Conservation (phyloP, 768 basidiomycete species). For the Phylloporus scabripes region DNA sequence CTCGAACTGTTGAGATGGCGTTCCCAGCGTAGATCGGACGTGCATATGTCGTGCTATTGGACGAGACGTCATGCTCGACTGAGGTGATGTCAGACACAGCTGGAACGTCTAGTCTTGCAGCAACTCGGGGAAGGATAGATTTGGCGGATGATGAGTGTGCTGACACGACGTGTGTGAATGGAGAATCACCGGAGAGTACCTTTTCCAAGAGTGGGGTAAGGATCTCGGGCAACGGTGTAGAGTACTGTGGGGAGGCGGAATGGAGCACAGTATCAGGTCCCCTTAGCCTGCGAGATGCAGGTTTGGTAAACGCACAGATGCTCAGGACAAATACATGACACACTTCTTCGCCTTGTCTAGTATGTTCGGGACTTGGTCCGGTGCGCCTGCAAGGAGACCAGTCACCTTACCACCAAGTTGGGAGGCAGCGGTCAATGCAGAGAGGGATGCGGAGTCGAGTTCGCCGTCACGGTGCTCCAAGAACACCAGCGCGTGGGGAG, state of each 20-base stretch:
- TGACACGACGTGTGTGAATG: conserved; percentile 88
- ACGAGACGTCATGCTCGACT: conserved; percentile 63
- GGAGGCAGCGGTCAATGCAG: conserved; percentile 86
- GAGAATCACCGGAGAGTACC: conserved; percentile 53
- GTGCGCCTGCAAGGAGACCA: conserved; percentile 64
- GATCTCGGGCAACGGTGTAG: conserved; percentile 65
- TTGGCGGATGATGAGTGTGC: conserved; percentile 91
- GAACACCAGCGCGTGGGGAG: conserved; percentile 79
- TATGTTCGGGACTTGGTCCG: conserved; percentile 58
- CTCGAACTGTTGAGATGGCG: conserved; percentile 88
- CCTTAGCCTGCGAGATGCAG: conserved; percentile 44
- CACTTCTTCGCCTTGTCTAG: conserved; percentile 81
- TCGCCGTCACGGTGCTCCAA: conserved; percentile 81
- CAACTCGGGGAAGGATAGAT: conserved; percentile 88
- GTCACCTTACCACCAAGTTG: conserved; percentile 84
- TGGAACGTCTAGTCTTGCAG: conserved; percentile 82
- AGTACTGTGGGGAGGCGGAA: conserved; percentile 64
- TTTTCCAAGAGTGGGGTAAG: conserved; percentile 80
- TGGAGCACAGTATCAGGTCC: conserved; percentile 65
- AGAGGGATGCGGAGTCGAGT: conserved; percentile 80
- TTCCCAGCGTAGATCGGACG: conserved; percentile 98
- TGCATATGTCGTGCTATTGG: conserved; percentile 78
- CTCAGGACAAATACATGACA: conserved; percentile 32
- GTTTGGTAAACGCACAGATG: conserved; percentile 6
- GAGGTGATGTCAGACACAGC: conserved; percentile 89